Percentiles rank a stretch among this genome's conserved stretches.
Conservation (phyloP, 768 basidiomycete genomes). For the Cytidiella melzeri region DNA sequence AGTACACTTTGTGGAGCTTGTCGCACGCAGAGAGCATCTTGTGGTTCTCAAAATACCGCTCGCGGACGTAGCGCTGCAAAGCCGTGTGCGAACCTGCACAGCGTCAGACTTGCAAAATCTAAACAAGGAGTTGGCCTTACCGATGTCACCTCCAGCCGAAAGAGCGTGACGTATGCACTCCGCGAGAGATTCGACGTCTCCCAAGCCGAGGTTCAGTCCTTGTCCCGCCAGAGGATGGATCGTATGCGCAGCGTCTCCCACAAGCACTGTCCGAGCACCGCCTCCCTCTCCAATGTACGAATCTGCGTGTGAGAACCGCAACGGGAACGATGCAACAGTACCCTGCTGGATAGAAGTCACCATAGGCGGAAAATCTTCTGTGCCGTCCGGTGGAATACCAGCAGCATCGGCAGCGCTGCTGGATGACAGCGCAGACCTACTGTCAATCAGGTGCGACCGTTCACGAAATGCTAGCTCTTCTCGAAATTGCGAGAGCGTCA, state of each 20-base stretch:
- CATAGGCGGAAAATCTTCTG: conserved; percentile 66
- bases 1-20: conserved; percentile 86
- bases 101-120: too few species aligned
- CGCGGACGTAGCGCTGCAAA: conserved; percentile 69
- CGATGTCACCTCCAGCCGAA: conserved; percentile 73
- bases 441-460: conserved; percentile 57
- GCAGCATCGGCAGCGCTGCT: conserved; percentile 20
- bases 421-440: conserved; percentile 57
- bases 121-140: too few species aligned
- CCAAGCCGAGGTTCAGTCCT: conserved; percentile 91
- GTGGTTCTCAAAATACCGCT: conserved; percentile 85
- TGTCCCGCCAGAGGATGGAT: conserved; percentile 95
- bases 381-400: conserved; percentile 57
- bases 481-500: conserved; percentile 44
- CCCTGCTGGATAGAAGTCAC: conserved; percentile 65
- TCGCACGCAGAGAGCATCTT: conserved; percentile 78
- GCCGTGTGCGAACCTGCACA: conserved; percentile 64
- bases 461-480: conserved; percentile 74
- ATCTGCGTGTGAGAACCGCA: conserved; percentile 82
- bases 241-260: conserved; percentile 96
- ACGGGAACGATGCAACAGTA: conserved; percentile 84
- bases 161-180: conserved; percentile 56
- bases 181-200: conserved; percentile 71
- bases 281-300: conserved; percentile 71
- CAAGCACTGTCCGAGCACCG: conserved; percentile 70